Evolutionary conservation across 73 alveolate species (phyloP).

Genomic region (Tetrahymena thermophila): DNA sequence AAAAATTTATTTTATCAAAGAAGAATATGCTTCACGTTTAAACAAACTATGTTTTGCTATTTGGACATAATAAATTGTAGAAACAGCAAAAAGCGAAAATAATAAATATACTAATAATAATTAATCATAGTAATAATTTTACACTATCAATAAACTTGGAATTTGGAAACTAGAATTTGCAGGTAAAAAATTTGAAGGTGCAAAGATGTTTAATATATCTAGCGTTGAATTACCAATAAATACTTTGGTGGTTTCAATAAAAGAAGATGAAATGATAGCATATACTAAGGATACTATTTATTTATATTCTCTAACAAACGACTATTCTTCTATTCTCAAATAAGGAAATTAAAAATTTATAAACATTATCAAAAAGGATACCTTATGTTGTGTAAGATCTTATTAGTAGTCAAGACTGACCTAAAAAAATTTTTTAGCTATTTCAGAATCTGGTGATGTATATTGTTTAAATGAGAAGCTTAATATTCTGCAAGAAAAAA

Average conservation of each 20-base stretch:
- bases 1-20: background rate
- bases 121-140: background rate
- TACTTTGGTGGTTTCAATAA: background rate
- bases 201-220: background rate
- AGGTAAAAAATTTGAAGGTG: background rate
- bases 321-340: background rate
- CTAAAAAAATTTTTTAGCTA: background rate
- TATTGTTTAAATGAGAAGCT: background rate
- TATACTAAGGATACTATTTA: background rate
- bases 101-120: background rate
- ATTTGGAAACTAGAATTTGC: background rate
- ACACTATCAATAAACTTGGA: background rate
- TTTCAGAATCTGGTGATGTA: background rate
- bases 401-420: background rate
- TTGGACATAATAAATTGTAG: background rate
- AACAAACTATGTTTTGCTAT: background rate
- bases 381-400: background rate
- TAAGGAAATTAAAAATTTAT: background rate
- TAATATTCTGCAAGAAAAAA: background rate
- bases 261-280: background rate
- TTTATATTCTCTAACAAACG: background rate
- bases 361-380: background rate
- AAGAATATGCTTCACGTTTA: background rate
- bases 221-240: background rate
- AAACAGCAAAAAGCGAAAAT: background rate